Evolutionary conservation across 305 asterid genomes (phyloP).

Genomic region (Ajuga reptans): DNA sequence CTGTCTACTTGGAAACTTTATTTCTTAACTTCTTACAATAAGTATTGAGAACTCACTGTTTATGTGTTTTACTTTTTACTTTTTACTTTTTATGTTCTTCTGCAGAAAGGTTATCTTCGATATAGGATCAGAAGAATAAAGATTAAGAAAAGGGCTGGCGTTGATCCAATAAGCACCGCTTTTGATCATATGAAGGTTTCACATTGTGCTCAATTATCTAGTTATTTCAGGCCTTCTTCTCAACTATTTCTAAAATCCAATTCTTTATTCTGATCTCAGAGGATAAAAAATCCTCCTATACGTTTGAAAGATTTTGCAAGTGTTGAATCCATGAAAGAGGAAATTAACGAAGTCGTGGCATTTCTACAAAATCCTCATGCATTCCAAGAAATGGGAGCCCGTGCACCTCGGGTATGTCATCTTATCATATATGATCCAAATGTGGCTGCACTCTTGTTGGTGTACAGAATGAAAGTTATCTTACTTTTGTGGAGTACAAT

Average conservation of each 20-base stretch:
- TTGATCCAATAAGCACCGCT: constrained; percentile 92
- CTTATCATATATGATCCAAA: constrained; percentile 14
- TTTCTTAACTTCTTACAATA: neutral
- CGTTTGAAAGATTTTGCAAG: constrained; percentile 84
- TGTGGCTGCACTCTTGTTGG: constrained; percentile 14
- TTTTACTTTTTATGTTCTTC: constrained; percentile 22
- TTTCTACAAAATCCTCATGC: constrained; percentile 86
- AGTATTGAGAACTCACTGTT: neutral
- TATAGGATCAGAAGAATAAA: constrained; percentile 39
- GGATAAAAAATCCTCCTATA: constrained; percentile 95
- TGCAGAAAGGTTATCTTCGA: constrained; percentile 67
- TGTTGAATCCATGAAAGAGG: constrained; percentile 90
- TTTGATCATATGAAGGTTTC: constrained; percentile 96
- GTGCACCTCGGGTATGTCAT: constrained; percentile 91
- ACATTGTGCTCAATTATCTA: constrained; percentile 14
- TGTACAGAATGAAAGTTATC: neutral
- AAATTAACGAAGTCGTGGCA: constrained; percentile 92
- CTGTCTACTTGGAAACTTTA: constrained; percentile 1
- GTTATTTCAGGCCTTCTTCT: constrained; percentile 9
- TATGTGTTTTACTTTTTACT: too few species aligned
- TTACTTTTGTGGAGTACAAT: constrained; percentile 8
- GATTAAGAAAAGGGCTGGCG: constrained; percentile 55
- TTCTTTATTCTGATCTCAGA: constrained; percentile 40
- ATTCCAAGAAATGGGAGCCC: constrained; percentile 98
- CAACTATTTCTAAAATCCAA: constrained; percentile 22